phyloP scores from a whole-genome alignment of 352 stramenopile species.

The Phytophthora pinifolia region DNA sequence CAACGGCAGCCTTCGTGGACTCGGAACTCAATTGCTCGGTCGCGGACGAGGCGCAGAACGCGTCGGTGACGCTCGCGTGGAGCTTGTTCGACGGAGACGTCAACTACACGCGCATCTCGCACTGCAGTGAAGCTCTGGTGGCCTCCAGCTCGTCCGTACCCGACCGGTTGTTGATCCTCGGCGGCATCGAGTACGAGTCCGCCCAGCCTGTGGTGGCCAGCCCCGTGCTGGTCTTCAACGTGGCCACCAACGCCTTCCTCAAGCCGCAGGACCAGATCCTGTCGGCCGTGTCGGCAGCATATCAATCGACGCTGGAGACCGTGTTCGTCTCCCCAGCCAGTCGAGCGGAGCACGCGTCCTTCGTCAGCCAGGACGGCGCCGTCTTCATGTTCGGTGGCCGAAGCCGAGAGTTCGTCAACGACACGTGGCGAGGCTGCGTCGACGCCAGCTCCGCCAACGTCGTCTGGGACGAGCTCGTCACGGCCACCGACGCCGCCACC shows the following conservation, averaged over 20 bases:
- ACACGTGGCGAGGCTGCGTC: constrained; percentile 63
- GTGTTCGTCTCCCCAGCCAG: constrained; percentile 64
- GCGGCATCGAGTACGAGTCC: constrained; percentile 71
- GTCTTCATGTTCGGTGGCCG: constrained; percentile 61
- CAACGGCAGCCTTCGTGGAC: constrained; percentile 6
- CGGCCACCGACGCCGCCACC: constrained; percentile 31
- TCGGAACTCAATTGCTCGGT: constrained; percentile 35
- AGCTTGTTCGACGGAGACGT: constrained; percentile 29
- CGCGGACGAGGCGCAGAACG: constrained; percentile 38
- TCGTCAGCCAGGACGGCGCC: constrained; percentile 27
- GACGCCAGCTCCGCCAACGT: constrained; percentile 36
- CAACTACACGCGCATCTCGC: constrained; percentile 53
- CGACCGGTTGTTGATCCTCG: constrained; percentile 49
- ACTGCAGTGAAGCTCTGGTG: constrained; percentile 37
- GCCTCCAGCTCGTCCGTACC: constrained; percentile 8
- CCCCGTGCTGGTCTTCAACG: constrained; percentile 56
- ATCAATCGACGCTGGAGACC: constrained; percentile 34
- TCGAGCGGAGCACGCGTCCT: constrained; percentile 54
- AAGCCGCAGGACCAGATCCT: constrained; percentile 51
- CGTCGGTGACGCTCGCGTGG: constrained; percentile 41
- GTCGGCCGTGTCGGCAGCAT: constrained; percentile 35
- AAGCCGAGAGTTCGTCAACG: constrained; percentile 57
- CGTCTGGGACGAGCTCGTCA: constrained; percentile 57
- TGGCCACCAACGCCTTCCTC: constrained; percentile 40
- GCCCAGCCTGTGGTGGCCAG: constrained; percentile 59